These are phyloP conservation scores for Crassisporium funariophilum DNA, from an alignment of 768 basidiomycete genomes.

Conservation along the genomic window DNA sequence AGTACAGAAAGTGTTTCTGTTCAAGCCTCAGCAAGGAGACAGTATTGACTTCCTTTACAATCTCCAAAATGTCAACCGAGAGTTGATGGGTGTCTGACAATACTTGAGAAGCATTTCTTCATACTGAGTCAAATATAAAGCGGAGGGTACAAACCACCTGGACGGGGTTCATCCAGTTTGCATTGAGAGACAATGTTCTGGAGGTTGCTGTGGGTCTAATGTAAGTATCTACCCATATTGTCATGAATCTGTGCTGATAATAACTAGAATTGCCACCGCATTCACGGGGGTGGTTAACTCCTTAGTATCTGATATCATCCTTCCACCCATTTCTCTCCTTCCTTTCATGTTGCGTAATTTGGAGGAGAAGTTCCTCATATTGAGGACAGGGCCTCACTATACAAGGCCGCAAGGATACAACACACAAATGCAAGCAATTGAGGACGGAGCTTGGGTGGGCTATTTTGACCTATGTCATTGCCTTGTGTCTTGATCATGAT, in stretches of 20 bases:
- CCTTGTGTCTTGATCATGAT: not conserved
- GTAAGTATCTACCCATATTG: slow-evolving; percentile 20
- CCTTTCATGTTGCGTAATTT: slow-evolving; percentile 46
- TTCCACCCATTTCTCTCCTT: slow-evolving; percentile 43
- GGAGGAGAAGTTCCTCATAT: slow-evolving; percentile 43
- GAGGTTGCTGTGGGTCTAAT: slow-evolving; percentile 50
- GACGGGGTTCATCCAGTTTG: slow-evolving; percentile 33
- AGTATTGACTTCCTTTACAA: too few species aligned
- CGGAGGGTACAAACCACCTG: slow-evolving; percentile 27
- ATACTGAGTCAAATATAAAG: slow-evolving; percentile 20
- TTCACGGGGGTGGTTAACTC: slow-evolving; percentile 46
- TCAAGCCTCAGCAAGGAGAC: too few species aligned
- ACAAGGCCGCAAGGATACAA: slow-evolving; percentile 34
- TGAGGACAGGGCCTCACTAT: slow-evolving; percentile 36
- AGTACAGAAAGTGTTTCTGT: too few species aligned
- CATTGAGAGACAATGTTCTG: slow-evolving; percentile 46
- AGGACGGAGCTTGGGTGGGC: slow-evolving; percentile 43
- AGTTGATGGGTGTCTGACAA: slow-evolving; percentile 16
- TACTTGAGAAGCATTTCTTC: slow-evolving; percentile 17
- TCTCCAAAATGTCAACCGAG: not conserved
- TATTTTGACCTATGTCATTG: not conserved
- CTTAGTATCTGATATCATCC: slow-evolving; percentile 42
- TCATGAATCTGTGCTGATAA: not conserved
- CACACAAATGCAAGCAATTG: slow-evolving; percentile 43
- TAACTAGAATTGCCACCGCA: slow-evolving; percentile 34